Percentiles rank a stretch among this genome's conserved stretches.
Evolutionary conservation across 2,329 filamentous ascomycete species (phyloP).

Genomic region (Ceratocystis albifundus): DNA sequence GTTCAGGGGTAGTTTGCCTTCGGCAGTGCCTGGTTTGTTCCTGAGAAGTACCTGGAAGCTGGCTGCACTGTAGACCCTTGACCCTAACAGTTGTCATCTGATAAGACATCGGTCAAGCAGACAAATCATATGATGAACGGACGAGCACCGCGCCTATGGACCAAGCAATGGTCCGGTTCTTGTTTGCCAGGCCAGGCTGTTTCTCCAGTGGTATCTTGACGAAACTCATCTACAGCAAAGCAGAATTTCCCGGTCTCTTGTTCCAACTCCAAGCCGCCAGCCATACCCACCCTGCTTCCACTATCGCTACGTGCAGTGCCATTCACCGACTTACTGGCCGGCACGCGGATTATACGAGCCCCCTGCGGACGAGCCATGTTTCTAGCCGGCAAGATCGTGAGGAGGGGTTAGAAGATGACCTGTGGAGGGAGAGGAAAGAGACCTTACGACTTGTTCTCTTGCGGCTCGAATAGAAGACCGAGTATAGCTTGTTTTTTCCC

Average conservation of each 20-base stretch:
- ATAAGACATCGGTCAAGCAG: not conserved
- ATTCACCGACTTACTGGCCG: constrained; percentile 10
- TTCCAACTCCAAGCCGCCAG: too few species aligned
- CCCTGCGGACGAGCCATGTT: not conserved
- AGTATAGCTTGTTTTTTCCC: constrained; percentile 30
- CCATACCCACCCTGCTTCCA: too few species aligned
- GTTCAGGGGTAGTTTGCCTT: constrained; percentile 13
- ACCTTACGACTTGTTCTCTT: constrained; percentile 30
- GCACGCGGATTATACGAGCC: constrained; percentile 17
- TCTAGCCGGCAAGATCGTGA: not conserved
- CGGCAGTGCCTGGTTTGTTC: not conserved
- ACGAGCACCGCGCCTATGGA: not conserved
- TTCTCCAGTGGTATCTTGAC: too few species aligned
- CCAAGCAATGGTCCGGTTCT: too few species aligned
- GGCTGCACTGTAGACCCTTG: not conserved
- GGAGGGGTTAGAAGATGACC: constrained; percentile 13
- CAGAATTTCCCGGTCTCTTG: too few species aligned
- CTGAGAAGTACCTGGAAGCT: not conserved
- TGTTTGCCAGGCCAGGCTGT: too few species aligned
- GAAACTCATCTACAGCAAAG: too few species aligned
- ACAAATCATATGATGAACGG: constrained; percentile 7
- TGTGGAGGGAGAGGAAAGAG: not conserved
- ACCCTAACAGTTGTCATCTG: not conserved
- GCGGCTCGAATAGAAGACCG: constrained; percentile 34
- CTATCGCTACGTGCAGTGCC: not conserved